Evolutionary conservation across 305 asterid genomes (phyloP).

Genomic region (Fraxinus sp.): DNA sequence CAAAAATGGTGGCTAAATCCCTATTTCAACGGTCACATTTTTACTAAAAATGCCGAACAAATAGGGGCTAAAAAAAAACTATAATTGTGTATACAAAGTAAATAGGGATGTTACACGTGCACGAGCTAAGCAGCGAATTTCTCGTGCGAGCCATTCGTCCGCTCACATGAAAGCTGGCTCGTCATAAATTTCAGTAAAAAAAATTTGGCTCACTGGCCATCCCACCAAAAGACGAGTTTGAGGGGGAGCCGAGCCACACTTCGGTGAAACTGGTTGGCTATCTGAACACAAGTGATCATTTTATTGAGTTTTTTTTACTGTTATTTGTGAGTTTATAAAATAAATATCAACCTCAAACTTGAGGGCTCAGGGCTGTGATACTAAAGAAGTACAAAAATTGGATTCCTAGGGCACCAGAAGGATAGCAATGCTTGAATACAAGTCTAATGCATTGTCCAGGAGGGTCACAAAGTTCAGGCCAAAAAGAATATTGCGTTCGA

Average conservation of each 20-base stretch:
- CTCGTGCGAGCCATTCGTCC: not conserved
- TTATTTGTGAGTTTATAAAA: not conserved
- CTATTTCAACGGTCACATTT: no score
- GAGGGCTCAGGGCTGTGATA: not conserved
- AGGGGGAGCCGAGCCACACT: not conserved
- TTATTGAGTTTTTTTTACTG: not conserved
- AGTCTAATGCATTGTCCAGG: not conserved
- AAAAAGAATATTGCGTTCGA: not conserved
- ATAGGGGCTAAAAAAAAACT: not conserved
- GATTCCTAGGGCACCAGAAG: slow-evolving; percentile 29
- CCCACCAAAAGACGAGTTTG: not conserved
- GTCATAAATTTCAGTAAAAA: not conserved
- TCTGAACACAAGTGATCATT: not conserved
- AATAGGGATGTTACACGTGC: not conserved
- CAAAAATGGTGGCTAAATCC: no score
- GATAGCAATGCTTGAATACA: slow-evolving; percentile 11
- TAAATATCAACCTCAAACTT: slow-evolving; percentile 32
- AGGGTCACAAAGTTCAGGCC: not conserved
- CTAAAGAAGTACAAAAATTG: slow-evolving; percentile 24
- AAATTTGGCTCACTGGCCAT: not conserved
- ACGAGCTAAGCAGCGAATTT: not conserved
- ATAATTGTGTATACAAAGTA: not conserved
- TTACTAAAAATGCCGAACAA: no score
- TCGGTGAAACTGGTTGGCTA: not conserved
- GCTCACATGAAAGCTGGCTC: not conserved